Evolutionary conservation across 345 rosid genomes (phyloP).

Genomic region (Salix exigua): DNA sequence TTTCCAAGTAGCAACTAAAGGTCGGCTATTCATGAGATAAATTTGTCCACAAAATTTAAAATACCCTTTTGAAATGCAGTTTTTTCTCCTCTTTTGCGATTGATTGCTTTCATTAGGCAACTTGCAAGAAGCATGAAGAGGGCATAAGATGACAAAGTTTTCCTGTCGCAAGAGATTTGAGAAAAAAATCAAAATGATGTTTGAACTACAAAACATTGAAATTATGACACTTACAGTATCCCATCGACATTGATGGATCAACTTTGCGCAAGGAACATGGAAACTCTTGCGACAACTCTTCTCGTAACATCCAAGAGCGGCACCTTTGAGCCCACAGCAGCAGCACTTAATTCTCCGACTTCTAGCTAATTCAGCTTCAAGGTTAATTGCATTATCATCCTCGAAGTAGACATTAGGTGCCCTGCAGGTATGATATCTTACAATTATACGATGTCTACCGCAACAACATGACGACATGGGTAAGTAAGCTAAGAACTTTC

Average conservation of each 20-base stretch:
- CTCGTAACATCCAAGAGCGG: conserved; percentile 92
- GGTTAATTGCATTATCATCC: conserved; percentile 62
- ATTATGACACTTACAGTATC: conserved; percentile 56
- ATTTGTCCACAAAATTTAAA: neutral
- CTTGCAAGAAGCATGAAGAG: conserved; percentile 62
- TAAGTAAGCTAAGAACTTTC: neutral
- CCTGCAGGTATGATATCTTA: conserved; percentile 37
- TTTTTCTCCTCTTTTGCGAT: conserved; percentile 31
- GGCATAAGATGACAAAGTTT: conserved; percentile 84
- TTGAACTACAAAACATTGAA: neutral
- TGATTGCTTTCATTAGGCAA: conserved; percentile 53
- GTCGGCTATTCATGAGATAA: no score
- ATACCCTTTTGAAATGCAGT: conserved; percentile 43
- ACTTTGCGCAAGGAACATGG: conserved; percentile 73
- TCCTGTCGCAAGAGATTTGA: conserved; percentile 39
- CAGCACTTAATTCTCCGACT: conserved; percentile 70
- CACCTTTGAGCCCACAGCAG: conserved; percentile 86
- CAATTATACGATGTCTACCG: neutral
- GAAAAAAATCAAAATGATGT: neutral
- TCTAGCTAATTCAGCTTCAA: conserved; percentile 80
- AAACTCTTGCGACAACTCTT: conserved; percentile 66
- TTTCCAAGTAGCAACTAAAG: neutral
- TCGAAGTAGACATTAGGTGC: conserved; percentile 89
- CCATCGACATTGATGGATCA: conserved; percentile 73
- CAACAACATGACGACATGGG: neutral